Conservation (phyloP, 345 rosid species). For the Linum usitatissimum region DNA sequence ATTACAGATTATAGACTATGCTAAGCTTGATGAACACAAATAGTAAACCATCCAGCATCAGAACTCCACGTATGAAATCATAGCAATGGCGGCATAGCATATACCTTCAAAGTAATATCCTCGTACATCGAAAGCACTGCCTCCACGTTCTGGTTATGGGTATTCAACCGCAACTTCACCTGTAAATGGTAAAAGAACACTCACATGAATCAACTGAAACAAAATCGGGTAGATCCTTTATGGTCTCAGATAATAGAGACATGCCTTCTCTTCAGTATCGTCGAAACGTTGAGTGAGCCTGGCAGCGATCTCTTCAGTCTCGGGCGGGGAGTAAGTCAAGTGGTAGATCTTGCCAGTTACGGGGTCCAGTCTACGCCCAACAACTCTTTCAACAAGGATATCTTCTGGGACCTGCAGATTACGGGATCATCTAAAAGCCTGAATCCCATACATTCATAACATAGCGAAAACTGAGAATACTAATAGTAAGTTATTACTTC, state of each 20-base stretch:
- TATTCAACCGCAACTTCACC: conserved; percentile 72
- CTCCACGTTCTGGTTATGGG: conserved; percentile 72
- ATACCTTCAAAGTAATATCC: conserved; percentile 69
- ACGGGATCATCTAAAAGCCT: not conserved
- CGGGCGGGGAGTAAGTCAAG: conserved; percentile 83
- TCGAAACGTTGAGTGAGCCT: conserved; percentile 87
- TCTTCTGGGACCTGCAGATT: conserved; percentile 75
- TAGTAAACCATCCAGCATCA: not conserved
- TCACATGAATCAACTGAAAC: not conserved
- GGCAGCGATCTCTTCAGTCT: conserved; percentile 71
- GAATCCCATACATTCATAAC: too few relatives aligned
- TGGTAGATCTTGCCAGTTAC: conserved; percentile 91
- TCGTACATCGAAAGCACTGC: conserved; percentile 76
- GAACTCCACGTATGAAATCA: not conserved
- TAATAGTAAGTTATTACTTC: conserved; percentile 39
- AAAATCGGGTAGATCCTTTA: not conserved
- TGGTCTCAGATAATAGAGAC: conserved; percentile 4
- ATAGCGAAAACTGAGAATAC: too few relatives aligned
- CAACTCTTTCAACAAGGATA: conserved; percentile 82
- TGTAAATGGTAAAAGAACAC: conserved; percentile 6
- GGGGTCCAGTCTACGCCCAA: conserved; percentile 87
- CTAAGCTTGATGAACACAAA: too few relatives aligned
- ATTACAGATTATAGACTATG: not conserved
- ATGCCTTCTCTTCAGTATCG: conserved; percentile 91
- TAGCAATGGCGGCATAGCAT: conserved; percentile 10